These are phyloP conservation scores for Emmonsiellopsis sp. DNA, from an alignment of 2,329 filamentous ascomycete species.

Conservation along the genomic window DNA sequence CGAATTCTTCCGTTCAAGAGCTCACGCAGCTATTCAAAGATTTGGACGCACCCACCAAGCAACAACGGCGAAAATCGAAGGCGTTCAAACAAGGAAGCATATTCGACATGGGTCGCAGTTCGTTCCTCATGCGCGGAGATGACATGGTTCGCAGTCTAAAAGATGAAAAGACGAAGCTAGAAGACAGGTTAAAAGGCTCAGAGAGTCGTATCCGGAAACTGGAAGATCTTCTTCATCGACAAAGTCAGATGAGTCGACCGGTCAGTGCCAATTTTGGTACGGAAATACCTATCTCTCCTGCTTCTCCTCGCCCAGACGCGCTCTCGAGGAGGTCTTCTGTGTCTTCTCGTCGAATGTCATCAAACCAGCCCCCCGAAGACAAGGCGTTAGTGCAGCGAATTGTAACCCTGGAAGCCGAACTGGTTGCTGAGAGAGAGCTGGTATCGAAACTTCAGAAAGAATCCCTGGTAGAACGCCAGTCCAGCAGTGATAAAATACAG, in stretches of 20 bases:
- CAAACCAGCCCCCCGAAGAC: constrained; percentile 50
- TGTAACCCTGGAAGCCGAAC: constrained; percentile 64
- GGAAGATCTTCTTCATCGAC: constrained; percentile 84
- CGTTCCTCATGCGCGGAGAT: constrained; percentile 75
- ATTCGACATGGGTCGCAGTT: constrained; percentile 84
- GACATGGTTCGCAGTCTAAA: constrained; percentile 68
- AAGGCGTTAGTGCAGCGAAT: constrained; percentile 54
- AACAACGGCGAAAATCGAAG: constrained; percentile 77
- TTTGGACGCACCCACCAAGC: constrained; percentile 70
- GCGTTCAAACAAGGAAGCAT: constrained; percentile 96
- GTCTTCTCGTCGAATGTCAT: constrained; percentile 52
- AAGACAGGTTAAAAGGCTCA: constrained; percentile 67
- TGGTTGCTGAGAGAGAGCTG: constrained; percentile 62
- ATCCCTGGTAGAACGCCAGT: constrained; percentile 48
- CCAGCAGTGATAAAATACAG: constrained; percentile 58
- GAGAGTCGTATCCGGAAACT: constrained; percentile 84
- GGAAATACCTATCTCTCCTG: constrained; percentile 31
- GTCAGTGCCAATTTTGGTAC: constrained; percentile 41
- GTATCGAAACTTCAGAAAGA: constrained; percentile 61
- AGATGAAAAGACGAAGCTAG: constrained; percentile 68
- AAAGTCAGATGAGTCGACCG: constrained; percentile 50
- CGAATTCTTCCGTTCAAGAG: constrained; percentile 59
- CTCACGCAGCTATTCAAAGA: constrained; percentile 69
- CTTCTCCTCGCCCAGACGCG: constrained; percentile 31
- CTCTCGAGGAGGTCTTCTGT: constrained; percentile 50